These are phyloP conservation scores for Xerocomellus dryophilus DNA, from an alignment of 768 basidiomycete genomes.

Conservation along the genomic window DNA sequence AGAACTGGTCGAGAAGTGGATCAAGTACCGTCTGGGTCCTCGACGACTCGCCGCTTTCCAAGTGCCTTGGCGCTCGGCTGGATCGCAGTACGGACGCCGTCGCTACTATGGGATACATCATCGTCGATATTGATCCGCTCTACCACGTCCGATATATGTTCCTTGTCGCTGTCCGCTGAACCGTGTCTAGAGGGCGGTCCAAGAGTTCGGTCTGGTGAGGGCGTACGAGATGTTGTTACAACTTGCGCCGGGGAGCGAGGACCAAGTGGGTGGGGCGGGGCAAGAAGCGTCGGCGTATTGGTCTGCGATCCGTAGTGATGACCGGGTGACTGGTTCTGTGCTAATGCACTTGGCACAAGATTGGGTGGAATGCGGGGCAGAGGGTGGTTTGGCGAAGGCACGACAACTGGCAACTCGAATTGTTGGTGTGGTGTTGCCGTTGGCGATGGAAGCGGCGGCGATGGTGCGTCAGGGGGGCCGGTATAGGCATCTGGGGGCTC, in stretches of 20 bases:
- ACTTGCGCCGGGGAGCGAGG: constrained; percentile 60
- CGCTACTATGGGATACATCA: constrained; percentile 25
- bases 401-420: constrained; percentile 31
- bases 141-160: constrained; percentile 24
- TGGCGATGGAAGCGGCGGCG: constrained; percentile 27
- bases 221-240: constrained; percentile 55
- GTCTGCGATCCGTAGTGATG: constrained; percentile 27
- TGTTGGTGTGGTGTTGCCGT: constrained; percentile 31
- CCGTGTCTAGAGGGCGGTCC: constrained; percentile 17
- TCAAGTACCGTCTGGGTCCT: constrained; percentile 43
- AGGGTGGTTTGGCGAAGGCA: constrained; percentile 34
- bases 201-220: constrained; percentile 56
- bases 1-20: background rate
- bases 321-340: constrained; percentile 12
- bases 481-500: constrained; percentile 21
- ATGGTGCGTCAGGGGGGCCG: constrained; percentile 32
- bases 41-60: constrained; percentile 72
- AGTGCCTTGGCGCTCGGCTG: constrained; percentile 84
- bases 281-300: constrained; percentile 41
- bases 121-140: constrained; percentile 30
- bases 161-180: constrained; percentile 26
- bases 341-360: constrained; percentile 17
- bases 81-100: constrained; percentile 37
- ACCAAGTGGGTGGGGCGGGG: constrained; percentile 70
- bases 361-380: constrained; percentile 39